Conservation (phyloP, 2,329 filamentous ascomycete genomes). For the Alternaria consortialis region DNA sequence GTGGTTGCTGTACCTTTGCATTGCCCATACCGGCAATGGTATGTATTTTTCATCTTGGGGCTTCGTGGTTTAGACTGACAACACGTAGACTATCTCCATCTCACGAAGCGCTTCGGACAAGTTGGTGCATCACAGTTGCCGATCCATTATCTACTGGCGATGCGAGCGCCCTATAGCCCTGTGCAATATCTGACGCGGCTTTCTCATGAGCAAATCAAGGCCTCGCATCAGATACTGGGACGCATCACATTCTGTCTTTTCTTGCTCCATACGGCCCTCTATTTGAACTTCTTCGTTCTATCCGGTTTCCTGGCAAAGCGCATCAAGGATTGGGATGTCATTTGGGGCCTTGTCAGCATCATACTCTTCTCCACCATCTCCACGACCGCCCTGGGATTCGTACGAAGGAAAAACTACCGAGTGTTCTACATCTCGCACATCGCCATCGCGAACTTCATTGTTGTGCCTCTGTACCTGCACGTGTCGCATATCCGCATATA, state of each 20-base stretch:
- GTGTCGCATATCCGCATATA: slow-evolving; percentile 64
- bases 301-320: slow-evolving; percentile 62
- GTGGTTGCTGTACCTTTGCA: slow-evolving; percentile 62
- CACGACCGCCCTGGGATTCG: slow-evolving; percentile 59
- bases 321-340: slow-evolving; percentile 65
- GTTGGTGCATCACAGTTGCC: slow-evolving; percentile 67
- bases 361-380: slow-evolving; percentile 56
- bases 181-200: slow-evolving; percentile 62
- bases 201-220: slow-evolving; percentile 65
- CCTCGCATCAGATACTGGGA: slow-evolving; percentile 66
- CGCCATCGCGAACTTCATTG: slow-evolving; percentile 58
- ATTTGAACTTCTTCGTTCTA: slow-evolving; percentile 66
- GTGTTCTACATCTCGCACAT: slow-evolving; percentile 67
- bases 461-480: slow-evolving; percentile 63
- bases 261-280: slow-evolving; percentile 62
- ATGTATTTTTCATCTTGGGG: slow-evolving; percentile 30
- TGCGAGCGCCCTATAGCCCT: slow-evolving; percentile 61
- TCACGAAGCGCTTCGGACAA: slow-evolving; percentile 69
- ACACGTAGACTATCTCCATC: slow-evolving; percentile 66
- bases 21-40: slow-evolving; percentile 65
- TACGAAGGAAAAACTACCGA: slow-evolving; percentile 59
- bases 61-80: background rate
- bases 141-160: slow-evolving; percentile 65
- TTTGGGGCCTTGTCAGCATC: slow-evolving; percentile 63
- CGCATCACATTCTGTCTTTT: slow-evolving; percentile 63